Percentiles rank a stretch among this genome's conserved stretches.
These are phyloP conservation scores for Melaleuca quinquenervia DNA, from an alignment of 345 rosid genomes.

Conservation along the genomic window DNA sequence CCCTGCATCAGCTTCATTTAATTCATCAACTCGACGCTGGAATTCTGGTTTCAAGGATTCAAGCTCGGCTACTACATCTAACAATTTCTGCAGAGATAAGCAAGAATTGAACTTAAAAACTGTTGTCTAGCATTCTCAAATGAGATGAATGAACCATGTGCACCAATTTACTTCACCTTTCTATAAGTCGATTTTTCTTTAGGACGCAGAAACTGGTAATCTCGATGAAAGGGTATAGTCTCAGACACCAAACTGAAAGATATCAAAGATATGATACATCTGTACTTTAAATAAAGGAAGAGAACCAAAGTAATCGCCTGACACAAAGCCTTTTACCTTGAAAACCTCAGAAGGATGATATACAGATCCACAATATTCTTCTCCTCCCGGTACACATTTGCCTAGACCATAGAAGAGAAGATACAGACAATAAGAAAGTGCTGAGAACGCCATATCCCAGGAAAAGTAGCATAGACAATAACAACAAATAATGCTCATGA, in stretches of 20 bases:
- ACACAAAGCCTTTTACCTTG: constrained; percentile 41
- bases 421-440: background rate
- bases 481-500: background rate
- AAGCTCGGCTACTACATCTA: constrained; percentile 62
- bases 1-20: constrained; percentile 25
- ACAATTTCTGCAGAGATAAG: constrained; percentile 40
- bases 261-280: background rate
- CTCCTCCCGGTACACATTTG: constrained; percentile 70
- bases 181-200: constrained; percentile 48
- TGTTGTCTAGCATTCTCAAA: background rate
- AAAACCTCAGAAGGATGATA: constrained; percentile 77
- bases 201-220: constrained; percentile 41
- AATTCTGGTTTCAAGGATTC: constrained; percentile 78
- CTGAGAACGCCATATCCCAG: background rate
- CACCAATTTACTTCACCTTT: constrained; percentile 44
- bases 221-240: constrained; percentile 88
- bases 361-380: constrained; percentile 84
- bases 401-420: constrained; percentile 24
- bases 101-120: background rate
- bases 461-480: background rate
- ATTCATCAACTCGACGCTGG: constrained; percentile 32
- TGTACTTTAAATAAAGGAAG: background rate
- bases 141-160: background rate
- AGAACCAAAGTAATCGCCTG: background rate
- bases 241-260: constrained; percentile 78